Evolutionary conservation across 257 asterid species (phyloP).

Genomic region (Orobanche coerulescens): DNA sequence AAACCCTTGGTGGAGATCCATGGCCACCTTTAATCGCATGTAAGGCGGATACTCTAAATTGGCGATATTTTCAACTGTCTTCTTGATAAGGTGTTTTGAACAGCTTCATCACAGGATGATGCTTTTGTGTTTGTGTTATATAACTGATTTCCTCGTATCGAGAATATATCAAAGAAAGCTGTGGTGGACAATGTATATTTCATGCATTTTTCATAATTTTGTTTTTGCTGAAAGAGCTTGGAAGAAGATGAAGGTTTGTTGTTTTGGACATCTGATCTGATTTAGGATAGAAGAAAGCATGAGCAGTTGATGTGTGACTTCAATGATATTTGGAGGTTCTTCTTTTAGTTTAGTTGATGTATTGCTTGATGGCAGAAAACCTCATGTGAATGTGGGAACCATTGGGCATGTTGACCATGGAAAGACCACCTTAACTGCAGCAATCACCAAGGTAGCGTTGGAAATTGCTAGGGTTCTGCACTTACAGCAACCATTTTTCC

Average conservation of each 20-base stretch:
- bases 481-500: neutral
- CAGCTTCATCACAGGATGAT: neutral
- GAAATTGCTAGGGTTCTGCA: neutral
- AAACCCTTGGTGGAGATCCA: slow-evolving; percentile 88
- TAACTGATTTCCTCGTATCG: neutral
- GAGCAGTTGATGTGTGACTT: neutral
- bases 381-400: slow-evolving; percentile 95
- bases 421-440: slow-evolving; percentile 92
- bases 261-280: neutral
- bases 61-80: neutral
- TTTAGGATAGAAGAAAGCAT: neutral
- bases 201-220: neutral
- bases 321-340: neutral
- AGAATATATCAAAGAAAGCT: neutral
- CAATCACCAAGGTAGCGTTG: slow-evolving; percentile 67
- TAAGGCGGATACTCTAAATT: slow-evolving; percentile 24
- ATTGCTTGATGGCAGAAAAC: slow-evolving; percentile 48
- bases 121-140: neutral
- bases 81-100: neutral
- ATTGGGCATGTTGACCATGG: slow-evolving; percentile 99
- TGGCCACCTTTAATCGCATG: slow-evolving; percentile 98
- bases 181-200: neutral
- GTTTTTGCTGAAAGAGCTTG: neutral
- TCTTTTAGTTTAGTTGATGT: slow-evolving; percentile 6
- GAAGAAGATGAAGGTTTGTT: neutral